Conservation (phyloP, 208 protist genomes). For the Endotrypanum monterogeii region DNA sequence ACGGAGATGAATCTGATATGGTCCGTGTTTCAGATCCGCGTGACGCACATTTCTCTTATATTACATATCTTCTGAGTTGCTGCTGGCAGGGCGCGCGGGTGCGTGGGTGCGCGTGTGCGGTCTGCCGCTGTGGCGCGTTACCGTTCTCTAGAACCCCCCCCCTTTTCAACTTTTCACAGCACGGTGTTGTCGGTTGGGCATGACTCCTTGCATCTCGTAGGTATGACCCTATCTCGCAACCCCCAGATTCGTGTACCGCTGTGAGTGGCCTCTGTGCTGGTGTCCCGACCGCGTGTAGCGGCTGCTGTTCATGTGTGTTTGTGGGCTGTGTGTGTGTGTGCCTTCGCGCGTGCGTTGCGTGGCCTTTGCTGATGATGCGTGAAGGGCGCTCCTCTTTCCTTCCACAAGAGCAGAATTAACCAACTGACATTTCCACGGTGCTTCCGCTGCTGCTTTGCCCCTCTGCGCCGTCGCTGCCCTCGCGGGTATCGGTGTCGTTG, state of each 20-base stretch:
- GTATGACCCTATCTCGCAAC: conserved; percentile 51
- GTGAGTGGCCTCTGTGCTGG: no score
- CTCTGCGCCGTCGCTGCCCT: neutral
- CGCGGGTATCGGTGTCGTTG: conserved; percentile 9
- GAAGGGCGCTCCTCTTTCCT: conserved; percentile 44
- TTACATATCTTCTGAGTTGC: conserved; percentile 69
- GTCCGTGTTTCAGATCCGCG: conserved; percentile 78
- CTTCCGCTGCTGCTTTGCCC: neutral
- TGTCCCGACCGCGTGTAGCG: neutral
- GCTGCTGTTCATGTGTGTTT: neutral
- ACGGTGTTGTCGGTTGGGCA: conserved; percentile 54
- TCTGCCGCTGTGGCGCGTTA: neutral
- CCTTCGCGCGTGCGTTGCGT: neutral
- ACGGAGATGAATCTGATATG: conserved; percentile 79
- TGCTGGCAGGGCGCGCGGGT: neutral
- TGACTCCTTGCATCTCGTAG: conserved; percentile 21
- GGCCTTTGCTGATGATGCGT: conserved; percentile 41
- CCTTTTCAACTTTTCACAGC: neutral
- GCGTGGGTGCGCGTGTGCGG: neutral
- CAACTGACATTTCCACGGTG: conserved; percentile 25
- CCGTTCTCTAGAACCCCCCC: neutral
- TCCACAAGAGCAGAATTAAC: conserved; percentile 54
- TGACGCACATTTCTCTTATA: conserved; percentile 46
- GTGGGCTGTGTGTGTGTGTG: no score
- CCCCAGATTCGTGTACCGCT: conserved; percentile 20